Conservation (phyloP, 768 basidiomycete species). For the Calocybe indica region DNA sequence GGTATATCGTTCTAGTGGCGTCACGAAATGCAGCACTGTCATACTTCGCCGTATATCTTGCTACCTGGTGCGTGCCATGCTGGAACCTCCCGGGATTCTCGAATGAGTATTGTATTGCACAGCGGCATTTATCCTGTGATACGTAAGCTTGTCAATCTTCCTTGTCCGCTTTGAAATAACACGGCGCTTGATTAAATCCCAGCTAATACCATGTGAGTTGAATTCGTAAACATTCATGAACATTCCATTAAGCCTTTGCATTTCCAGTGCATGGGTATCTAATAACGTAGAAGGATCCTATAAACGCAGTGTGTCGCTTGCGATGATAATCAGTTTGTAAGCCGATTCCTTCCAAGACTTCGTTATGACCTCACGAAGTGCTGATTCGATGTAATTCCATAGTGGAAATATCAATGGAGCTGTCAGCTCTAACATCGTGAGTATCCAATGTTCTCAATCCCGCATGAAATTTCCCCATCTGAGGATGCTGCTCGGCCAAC, state of each 20-base stretch:
- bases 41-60: slow-evolving; percentile 68
- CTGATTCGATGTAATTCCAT: background rate
- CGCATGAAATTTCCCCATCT: slow-evolving; percentile 1
- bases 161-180: background rate
- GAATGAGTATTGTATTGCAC: background rate
- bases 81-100: background rate
- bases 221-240: too few species aligned
- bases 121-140: slow-evolving; percentile 75
- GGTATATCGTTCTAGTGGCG: slow-evolving; percentile 65
- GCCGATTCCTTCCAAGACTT: slow-evolving; percentile 12
- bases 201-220: slow-evolving; percentile 56
- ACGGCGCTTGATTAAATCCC: background rate
- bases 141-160: slow-evolving; percentile 33
- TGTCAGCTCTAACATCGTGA: slow-evolving; percentile 69
- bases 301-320: slow-evolving; percentile 67
- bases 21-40: slow-evolving; percentile 61
- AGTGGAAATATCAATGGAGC: slow-evolving; percentile 74
- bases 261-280: slow-evolving; percentile 44
- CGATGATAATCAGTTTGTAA: slow-evolving; percentile 63
- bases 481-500: background rate
- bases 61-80: slow-evolving; percentile 46
- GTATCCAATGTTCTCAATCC: slow-evolving; percentile 17
- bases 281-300: slow-evolving; percentile 75
- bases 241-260: too few species aligned
- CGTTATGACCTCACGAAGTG: background rate